Base-by-base conservation (phyloP, 208 protist species). In the Acanthamoeba lenticulata region DNA sequence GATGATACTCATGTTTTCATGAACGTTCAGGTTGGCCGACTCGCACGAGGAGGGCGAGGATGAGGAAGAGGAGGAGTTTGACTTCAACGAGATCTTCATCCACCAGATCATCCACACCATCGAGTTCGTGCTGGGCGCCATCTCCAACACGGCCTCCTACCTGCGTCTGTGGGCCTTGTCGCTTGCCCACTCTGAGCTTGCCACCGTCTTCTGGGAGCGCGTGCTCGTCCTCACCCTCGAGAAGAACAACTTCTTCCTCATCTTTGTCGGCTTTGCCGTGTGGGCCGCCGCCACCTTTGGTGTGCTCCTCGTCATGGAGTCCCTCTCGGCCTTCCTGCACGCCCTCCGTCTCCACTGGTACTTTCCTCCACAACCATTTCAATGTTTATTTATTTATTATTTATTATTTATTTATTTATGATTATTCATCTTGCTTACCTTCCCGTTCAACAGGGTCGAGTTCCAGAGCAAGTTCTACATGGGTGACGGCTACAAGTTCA, bases 111-210 rank as follows among this genome's bases (percentile, higher is more conserved):
- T 99, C 95, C 99, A 99, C 97, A 99, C 99, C 42, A 99, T 99
- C 94, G 99, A 99, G 96, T 99, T 99, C 94, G 97, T 99, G 47
- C 97, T 99, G 0, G 99, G 99, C 34, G 98, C 97, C 94, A 98
- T 99, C 69, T 99, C 99, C 13, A 99, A 99, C 97, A 99, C 99
- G 34, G 99, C 99, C 9, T 99, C 99, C 19, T 99, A 99, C 95
- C 97, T 99, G 11, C 98, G 99, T 97, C 98, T 99, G n/a, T 99
- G 99, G 99, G 99, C 99, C 29, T 98, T 99, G 15, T 99, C 99
- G 2, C 97, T 99, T 7, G 99, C 99, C 24, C 99, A 99, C 97
- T 99, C 99, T 0, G 96, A 97, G 72, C 74, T 97, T 11, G 93
- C 95, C 13, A 89, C 49, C 47, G 96, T 97, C 69, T 97, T 97